Evolutionary conservation across 2,329 filamentous ascomycete species (phyloP).

Genomic region (Penicillium sp.): DNA sequence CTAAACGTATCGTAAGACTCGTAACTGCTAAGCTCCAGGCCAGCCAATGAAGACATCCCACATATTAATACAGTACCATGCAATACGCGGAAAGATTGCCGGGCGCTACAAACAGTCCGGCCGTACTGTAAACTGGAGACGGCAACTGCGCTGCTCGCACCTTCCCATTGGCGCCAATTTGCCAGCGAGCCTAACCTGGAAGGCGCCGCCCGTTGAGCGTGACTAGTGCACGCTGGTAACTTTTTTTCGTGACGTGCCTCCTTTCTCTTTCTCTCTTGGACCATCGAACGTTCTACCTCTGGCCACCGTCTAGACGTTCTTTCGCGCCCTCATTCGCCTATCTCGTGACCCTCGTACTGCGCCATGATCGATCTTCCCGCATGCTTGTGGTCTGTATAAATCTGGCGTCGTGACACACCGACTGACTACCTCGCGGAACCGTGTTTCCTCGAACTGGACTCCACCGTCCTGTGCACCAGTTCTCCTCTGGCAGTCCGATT

Average conservation of each 20-base stretch:
- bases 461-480: not conserved
- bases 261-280: slow-evolving; percentile 11
- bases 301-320: slow-evolving; percentile 11
- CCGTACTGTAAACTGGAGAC: not conserved
- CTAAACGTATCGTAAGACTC: no score
- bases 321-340: slow-evolving; percentile 17
- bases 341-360: slow-evolving; percentile 17
- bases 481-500: not conserved
- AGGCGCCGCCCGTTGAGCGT: not conserved
- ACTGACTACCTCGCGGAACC: not conserved
- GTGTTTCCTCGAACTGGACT: not conserved
- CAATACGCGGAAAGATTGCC: not conserved
- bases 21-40: no score
- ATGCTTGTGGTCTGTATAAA: slow-evolving; percentile 30
- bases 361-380: slow-evolving; percentile 30
- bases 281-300: slow-evolving; percentile 13
- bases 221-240: slow-evolving; percentile 1
- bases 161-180: not conserved
- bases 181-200: not conserved
- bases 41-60: slow-evolving; percentile 1
- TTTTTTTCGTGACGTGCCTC: slow-evolving; percentile 12
- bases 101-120: no score
- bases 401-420: slow-evolving; percentile 8
- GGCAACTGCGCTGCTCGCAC: not conserved
- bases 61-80: not conserved